A percentile compares a stretch with the other conserved stretches of the same genome.
These are phyloP conservation scores for Thermothelomyces thermophilus DNA, from an alignment of 2,329 filamentous ascomycete species.

Conservation along the genomic window DNA sequence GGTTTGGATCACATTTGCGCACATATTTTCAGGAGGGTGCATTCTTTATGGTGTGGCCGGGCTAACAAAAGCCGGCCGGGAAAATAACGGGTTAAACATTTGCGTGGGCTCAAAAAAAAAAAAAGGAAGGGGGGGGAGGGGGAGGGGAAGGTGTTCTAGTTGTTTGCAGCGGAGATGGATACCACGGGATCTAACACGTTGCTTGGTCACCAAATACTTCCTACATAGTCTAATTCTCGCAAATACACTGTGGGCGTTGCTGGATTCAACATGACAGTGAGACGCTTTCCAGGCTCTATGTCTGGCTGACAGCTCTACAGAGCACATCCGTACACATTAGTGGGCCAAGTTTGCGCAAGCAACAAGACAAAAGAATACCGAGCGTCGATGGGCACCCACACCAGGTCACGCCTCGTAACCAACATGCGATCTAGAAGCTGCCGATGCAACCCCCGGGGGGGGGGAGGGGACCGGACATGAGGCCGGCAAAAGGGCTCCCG, in stretches of 20 bases:
- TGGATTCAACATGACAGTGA: not conserved
- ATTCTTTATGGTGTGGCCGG: not conserved
- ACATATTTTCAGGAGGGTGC: not conserved
- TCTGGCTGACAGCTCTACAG: too few species aligned
- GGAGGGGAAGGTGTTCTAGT: not conserved
- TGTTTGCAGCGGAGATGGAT: not conserved
- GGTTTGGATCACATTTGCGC: not conserved
- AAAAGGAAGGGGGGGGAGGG: too few species aligned
- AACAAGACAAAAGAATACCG: too few species aligned
- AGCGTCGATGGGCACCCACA: slow-evolving; percentile 1
- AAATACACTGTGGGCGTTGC: not conserved
- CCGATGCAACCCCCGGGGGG: not conserved
- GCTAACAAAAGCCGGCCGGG: not conserved
- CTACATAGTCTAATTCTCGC: not conserved
- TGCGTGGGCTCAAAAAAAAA: not conserved
- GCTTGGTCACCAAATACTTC: not conserved
- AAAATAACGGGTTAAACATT: not conserved
- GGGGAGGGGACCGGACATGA: not conserved
- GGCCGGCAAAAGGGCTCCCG: too few species aligned
- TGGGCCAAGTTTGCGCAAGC: too few species aligned
- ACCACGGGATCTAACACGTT: not conserved
- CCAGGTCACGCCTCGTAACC: slow-evolving; percentile 1
- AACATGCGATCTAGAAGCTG: slow-evolving; percentile 4
- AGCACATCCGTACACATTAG: too few species aligned
- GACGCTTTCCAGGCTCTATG: not conserved